Evolutionary conservation across 306 rosid species (phyloP).

Genomic region (Glycine latifolia): DNA sequence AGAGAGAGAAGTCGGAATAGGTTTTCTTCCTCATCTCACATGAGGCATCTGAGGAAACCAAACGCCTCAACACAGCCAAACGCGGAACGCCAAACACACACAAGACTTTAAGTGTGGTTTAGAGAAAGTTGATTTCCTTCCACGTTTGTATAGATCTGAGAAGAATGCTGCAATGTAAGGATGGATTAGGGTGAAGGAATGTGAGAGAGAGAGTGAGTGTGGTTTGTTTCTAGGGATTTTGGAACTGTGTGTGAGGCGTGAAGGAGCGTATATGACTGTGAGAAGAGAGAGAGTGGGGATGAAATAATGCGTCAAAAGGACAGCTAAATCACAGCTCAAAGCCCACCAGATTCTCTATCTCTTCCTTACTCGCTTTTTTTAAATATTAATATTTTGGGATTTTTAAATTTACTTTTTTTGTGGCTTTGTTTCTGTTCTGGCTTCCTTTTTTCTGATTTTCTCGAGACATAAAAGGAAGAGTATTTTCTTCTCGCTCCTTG

Average conservation of each 20-base stretch:
- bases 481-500: background rate
- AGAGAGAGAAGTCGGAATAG: constrained; percentile 27
- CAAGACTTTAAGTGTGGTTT: no score
- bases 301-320: constrained; percentile 56
- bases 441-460: background rate
- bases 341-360: constrained; percentile 68
- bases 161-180: background rate
- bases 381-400: no score
- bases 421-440: background rate
- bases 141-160: constrained; percentile 32
- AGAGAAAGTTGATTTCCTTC: no score
- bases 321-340: constrained; percentile 98
- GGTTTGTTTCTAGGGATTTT: constrained; percentile 64
- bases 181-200: background rate
- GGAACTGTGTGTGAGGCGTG: constrained; percentile 56
- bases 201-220: background rate
- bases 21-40: constrained; percentile 90
- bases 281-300: constrained; percentile 29
- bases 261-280: constrained; percentile 43
- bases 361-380: constrained; percentile 7
- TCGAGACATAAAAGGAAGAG: background rate
- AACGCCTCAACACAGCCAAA: constrained; percentile 1
- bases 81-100: no score
- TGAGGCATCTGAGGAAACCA: constrained; percentile 65
- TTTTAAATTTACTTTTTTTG: no score